phyloP scores from a whole-genome alignment of 176 grass and related monocot species.

The Ensete glaucum region DNA sequence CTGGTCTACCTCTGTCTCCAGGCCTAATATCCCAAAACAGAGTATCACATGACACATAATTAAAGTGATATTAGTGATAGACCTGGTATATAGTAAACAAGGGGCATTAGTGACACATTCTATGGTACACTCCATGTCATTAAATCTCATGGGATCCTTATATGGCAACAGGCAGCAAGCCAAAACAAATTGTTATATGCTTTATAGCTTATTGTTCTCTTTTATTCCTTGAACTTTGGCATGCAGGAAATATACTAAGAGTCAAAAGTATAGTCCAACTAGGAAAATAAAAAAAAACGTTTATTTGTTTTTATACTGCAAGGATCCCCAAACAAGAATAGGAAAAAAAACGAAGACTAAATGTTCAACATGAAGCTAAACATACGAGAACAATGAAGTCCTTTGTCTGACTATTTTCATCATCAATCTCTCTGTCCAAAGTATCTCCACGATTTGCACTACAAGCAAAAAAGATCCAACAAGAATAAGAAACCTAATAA shows the following conservation, averaged over 20 bases:
- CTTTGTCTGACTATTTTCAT: constrained; percentile 74
- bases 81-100: too few species aligned
- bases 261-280: background rate
- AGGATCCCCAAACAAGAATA: background rate
- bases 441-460: constrained; percentile 77
- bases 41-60: too few species aligned
- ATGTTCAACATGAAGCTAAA: constrained; percentile 18
- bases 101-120: too few species aligned
- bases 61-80: too few species aligned
- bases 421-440: constrained; percentile 74
- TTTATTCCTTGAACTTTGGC: background rate
- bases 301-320: background rate
- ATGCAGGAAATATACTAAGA: background rate
- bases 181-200: background rate
- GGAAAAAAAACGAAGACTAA: background rate
- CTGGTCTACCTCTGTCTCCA: too few species aligned
- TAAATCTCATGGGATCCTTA: too few species aligned
- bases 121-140: too few species aligned
- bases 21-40: too few species aligned
- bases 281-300: background rate
- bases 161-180: too few species aligned
- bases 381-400: constrained; percentile 89
- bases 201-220: background rate
- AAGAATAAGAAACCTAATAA: constrained; percentile 25
- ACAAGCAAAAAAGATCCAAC: constrained; percentile 21